Evolutionary conservation across 257 asterid genomes (phyloP), one percentile per base, ranked within the genome.

Genomic region (Echium plantagineum): DNA sequence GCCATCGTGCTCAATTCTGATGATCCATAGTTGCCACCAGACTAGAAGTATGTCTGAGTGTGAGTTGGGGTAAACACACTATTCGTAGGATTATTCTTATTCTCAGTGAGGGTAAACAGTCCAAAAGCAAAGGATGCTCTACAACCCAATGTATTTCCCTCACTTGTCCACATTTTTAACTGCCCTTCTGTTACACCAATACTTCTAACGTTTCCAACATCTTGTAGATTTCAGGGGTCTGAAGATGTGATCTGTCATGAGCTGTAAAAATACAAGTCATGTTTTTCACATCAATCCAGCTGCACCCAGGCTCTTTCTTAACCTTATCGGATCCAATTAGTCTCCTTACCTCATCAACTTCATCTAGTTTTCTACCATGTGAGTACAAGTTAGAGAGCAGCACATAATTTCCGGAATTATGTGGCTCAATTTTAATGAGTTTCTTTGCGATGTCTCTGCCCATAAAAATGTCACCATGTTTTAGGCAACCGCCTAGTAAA

Each of bases 261-360:
- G 68, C 82, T 57, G 57, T 80, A 66, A 80, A 80, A 58, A 74
- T 71, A 22, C 66, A 71, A 17, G 78, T 76, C 42, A 59, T 66
- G 66, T 76, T 80, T 69, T 65, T 80, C 26, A 74, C 70, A 38
- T 80, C 85, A 55, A 80, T 67, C 85, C 83, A 77, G 60, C 83
- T 77, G 57, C 72, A 75, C 0, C 84, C 86, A 4, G 83, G 76
- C 54, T 74, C 83, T 61, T 81, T 81, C 42, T 32, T 70, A 20
- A 78, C 73, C 59, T 64, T 61, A 47, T 72, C 75, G 26, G 66
- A 52, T n/a, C 74, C 81, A 84, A 81, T 78, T 57, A 72, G 58
- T 71, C 81, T 78, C 69, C 84, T 67, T 24, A 73, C 72, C 26
- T 75, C 76, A 52, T 78, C 74, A n/a, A 80, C 81, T 61, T 78